Conservation (phyloP, 2,329 filamentous ascomycete genomes). For the Purpureocillium takamizusanense region DNA sequence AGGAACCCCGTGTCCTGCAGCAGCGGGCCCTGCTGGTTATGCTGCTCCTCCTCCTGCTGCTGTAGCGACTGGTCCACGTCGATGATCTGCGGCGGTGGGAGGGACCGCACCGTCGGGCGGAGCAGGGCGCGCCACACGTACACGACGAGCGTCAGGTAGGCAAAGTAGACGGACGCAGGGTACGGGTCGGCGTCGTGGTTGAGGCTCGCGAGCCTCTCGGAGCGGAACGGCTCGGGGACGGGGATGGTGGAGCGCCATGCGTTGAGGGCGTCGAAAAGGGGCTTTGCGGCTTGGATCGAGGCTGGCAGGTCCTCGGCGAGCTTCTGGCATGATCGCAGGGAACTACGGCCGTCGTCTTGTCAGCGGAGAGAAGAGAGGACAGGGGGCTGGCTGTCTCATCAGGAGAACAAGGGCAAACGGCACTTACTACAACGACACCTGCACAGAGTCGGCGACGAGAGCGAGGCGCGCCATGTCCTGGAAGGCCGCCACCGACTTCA, state of each 20-base stretch:
- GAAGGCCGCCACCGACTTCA: constrained; percentile 2
- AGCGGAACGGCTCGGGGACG: constrained; percentile 1
- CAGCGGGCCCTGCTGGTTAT: background rate
- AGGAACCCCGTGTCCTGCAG: background rate
- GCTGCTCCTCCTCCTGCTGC: no score
- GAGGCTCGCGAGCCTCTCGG: background rate
- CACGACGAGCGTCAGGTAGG: constrained; percentile 7
- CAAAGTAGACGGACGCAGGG: constrained; percentile 8
- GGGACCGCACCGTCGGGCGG: constrained; percentile 6
- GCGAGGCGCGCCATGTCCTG: constrained; percentile 6
- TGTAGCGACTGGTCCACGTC: constrained; percentile 3
- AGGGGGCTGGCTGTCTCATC: no score
- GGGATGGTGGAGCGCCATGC: constrained; percentile 6
- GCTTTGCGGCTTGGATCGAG: constrained; percentile 6
- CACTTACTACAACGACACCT: constrained; percentile 7
- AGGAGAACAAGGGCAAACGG: no score
- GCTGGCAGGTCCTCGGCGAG: constrained; percentile 6
- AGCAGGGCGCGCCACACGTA: constrained; percentile 9
- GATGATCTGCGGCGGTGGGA: constrained; percentile 6
- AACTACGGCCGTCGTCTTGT: background rate
- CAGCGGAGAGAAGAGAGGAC: no score
- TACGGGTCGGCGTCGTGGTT: background rate
- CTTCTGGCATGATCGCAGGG: constrained; percentile 5
- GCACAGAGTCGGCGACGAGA: constrained; percentile 6
- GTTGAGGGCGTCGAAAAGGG: constrained; percentile 6